Evolutionary conservation across 179 eudicot genomes (phyloP).

Genomic region (Amaranthus tricolor): DNA sequence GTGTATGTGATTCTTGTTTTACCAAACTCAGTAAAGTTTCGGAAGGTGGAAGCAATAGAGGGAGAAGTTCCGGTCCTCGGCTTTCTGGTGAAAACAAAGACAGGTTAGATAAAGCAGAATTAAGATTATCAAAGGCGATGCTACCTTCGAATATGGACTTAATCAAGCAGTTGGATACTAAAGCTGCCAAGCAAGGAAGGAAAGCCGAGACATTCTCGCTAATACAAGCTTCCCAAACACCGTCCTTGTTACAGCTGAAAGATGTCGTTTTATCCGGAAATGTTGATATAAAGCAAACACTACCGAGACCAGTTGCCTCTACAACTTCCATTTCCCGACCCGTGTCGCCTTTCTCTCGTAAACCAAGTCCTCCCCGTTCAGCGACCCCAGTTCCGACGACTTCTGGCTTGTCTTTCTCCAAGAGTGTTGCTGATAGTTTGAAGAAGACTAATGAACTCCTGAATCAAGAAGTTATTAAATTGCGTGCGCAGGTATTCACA

Average conservation of each 20-base stretch:
- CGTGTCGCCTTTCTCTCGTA: conserved; percentile 91
- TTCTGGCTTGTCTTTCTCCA: conserved; percentile 83
- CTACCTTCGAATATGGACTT: conserved; percentile 70
- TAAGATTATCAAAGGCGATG: conserved; percentile 57
- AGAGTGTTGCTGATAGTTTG: conserved; percentile 73
- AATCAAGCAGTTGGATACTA: conserved; percentile 81
- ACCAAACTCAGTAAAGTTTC: conserved; percentile 69
- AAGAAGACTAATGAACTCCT: conserved; percentile 89
- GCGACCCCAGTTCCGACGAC: conserved; percentile 94
- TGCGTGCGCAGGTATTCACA: conserved; percentile 70
- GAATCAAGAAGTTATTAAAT: conserved; percentile 78
- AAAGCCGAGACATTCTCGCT: conserved; percentile 67
- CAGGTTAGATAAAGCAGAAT: conserved; percentile 77
- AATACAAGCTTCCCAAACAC: conserved; percentile 60
- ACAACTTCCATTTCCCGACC: conserved; percentile 78
- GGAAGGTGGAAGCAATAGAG: conserved; percentile 52
- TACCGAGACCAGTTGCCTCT: conserved; percentile 66
- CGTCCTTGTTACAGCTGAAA: conserved; percentile 65
- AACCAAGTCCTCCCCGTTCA: conserved; percentile 92
- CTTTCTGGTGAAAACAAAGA: conserved; percentile 98
- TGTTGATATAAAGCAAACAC: conserved; percentile 52
- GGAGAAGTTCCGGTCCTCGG: conserved; percentile 70
- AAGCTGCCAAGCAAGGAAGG: conserved; percentile 94
- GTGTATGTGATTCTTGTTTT: conserved; percentile 89
- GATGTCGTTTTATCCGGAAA: conserved; percentile 56